Evolutionary conservation across 2,329 filamentous ascomycete species (phyloP), one percentile per base, ranked within the genome.

Genomic region (Aureobasidium sp.): DNA sequence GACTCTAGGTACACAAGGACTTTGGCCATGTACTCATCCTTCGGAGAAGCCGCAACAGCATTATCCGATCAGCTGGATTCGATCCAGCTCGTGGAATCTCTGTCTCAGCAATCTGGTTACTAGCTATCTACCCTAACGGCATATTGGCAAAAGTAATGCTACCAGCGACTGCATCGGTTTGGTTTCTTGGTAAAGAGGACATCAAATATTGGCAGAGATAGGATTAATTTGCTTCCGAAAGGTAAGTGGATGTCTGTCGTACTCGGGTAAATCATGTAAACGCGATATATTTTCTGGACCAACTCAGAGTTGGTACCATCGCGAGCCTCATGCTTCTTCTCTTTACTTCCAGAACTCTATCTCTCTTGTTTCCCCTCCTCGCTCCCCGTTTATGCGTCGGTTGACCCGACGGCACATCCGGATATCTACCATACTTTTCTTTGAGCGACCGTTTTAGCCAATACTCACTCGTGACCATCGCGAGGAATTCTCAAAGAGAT

Each of bases 381-480:
- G n/a, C 35, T 8, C 40, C 29, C 53, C 53, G 53, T 57, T 57
- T 33, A 40, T 40, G 54, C 54, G 31, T 27, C 54, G 29, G 42
- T 44, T 29, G 54, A 31, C 42, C 29, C 45, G 17, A 17, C 22
- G 31, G 40, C 29, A 37, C 31, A 24, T 8, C 54, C 39, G 54
- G 45, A 19, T n/a, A 37, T 47, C 40, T 58, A 58, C 54, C 54
- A 58, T 47, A 48, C 54, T 48, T 37, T 60, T 12, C 57, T 58
- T 42, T 42, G 57, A 60, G 45, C 57, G 57, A 60, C 57, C 57
- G 57, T 60, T 60, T 19, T 22, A 22, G 15, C 57, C 57, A 49
- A 60, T 49, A 60, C 40, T 50, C 33, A 22, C 57, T 60, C 57
- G 45, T 60, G 57, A 60, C 57, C 57, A 49, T 50, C 37, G 57